Percentiles rank a stretch among this genome's conserved stretches.
These are phyloP conservation scores for Pestalotiopsis sp. DNA, from an alignment of 2,329 filamentous ascomycete genomes.

Conservation along the genomic window DNA sequence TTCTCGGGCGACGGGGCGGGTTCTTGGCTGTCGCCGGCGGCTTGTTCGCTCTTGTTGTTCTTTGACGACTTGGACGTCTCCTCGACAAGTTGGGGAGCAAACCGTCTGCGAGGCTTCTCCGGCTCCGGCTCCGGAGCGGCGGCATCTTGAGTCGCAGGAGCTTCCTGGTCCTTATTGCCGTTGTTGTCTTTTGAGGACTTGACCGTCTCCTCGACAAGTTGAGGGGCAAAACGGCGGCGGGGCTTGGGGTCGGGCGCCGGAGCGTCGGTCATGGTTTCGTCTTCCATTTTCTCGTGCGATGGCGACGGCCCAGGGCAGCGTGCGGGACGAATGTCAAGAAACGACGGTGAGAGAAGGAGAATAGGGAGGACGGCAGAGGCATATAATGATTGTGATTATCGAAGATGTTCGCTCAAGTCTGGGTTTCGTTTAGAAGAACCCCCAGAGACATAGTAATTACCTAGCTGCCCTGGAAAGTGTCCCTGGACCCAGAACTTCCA, in stretches of 20 bases:
- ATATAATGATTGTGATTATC: neutral
- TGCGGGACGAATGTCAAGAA: neutral
- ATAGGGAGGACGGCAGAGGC: neutral
- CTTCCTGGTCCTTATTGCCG: neutral
- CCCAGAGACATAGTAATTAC: slow-evolving; percentile 3
- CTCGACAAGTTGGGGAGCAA: slow-evolving; percentile 36
- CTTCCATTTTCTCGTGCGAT: slow-evolving; percentile 24
- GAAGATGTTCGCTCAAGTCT: neutral
- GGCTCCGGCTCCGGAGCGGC: neutral
- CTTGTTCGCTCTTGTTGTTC: neutral
- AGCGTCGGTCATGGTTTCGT: slow-evolving; percentile 29
- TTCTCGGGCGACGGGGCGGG: slow-evolving; percentile 20
- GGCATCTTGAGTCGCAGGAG: neutral
- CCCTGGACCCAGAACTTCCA: slow-evolving; percentile 8
- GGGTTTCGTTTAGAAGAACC: slow-evolving; percentile 1
- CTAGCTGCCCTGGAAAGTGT: slow-evolving; percentile 3
- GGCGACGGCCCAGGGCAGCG: neutral
- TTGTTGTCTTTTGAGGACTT: slow-evolving; percentile 25
- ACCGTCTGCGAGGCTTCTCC: slow-evolving; percentile 32
- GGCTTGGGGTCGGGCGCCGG: slow-evolving; percentile 13
- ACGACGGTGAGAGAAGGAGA: neutral
- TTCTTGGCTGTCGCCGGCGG: slow-evolving; percentile 17
- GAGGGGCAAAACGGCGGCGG: slow-evolving; percentile 32
- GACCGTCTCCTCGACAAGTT: slow-evolving; percentile 34
- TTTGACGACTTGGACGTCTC: slow-evolving; percentile 31